Evolutionary conservation across 2,329 filamentous ascomycete genomes (phyloP).

Genomic region (Colletotrichum tofieldiae): DNA sequence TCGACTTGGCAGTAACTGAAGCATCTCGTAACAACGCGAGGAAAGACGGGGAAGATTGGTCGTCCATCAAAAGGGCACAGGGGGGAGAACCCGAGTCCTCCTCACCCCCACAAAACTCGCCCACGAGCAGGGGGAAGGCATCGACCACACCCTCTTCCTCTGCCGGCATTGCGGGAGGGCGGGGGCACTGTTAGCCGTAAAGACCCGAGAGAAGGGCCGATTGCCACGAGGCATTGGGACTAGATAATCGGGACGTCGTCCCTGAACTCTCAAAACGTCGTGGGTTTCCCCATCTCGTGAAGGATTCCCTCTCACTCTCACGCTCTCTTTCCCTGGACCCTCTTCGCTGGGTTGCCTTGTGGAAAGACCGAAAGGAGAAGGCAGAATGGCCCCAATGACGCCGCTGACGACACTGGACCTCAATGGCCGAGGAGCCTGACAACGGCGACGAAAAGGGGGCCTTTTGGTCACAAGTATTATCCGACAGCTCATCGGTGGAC

Average conservation of each 20-base stretch:
- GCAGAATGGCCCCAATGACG: neutral
- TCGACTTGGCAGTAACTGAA: neutral
- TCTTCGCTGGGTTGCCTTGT: neutral
- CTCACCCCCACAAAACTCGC: conserved; percentile 8
- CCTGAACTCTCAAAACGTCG: neutral
- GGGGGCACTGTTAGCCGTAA: conserved; percentile 30
- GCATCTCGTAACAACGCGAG: neutral
- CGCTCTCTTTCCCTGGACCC: no score
- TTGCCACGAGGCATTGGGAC: conserved; percentile 30
- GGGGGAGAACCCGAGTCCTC: neutral
- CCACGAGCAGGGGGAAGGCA: neutral
- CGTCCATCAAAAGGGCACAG: neutral
- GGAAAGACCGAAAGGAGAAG: neutral
- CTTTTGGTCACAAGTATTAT: neutral
- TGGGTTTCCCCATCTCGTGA: neutral
- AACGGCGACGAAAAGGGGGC: no score
- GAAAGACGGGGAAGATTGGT: neutral
- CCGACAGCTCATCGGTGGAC: neutral
- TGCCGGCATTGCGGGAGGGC: conserved; percentile 34
- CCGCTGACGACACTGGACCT: neutral
- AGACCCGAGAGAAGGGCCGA: conserved; percentile 42
- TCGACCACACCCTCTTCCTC: conserved; percentile 22
- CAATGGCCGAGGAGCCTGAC: neutral
- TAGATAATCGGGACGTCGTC: conserved; percentile 42
- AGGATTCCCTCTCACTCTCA: neutral